Evolutionary conservation across 2,329 filamentous ascomycete species (phyloP), one percentile per base, ranked within the genome.

Genomic region (Diplodia mutila): DNA sequence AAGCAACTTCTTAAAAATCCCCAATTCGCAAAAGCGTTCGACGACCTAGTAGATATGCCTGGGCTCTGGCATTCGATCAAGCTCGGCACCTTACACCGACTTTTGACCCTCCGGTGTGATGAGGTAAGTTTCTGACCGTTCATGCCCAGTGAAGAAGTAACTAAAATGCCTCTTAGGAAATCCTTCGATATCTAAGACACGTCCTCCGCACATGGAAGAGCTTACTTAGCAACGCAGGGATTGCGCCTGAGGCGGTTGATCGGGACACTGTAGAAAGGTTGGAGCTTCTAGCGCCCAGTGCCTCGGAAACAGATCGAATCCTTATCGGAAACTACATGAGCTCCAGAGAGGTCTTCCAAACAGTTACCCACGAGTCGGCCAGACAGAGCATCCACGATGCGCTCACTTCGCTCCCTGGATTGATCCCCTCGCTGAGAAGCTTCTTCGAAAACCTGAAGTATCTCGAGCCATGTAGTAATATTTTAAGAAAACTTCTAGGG

Each of bases 371-470:
- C n/a, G n/a, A n/a, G n/a, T n/a, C n/a, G n/a, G n/a, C n/a, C n/a
- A n/a, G n/a, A n/a, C n/a, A n/a, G n/a, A n/a, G n/a, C n/a, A n/a
- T n/a, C n/a, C n/a, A n/a, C n/a, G n/a, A n/a, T n/a, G n/a, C n/a
- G n/a, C n/a, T n/a, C n/a, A n/a, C n/a, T n/a, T n/a, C n/a, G n/a
- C 27, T 66, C 1, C 61, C 52, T 18, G 64, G 67, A n/a, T 37
- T 72, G 14, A 71, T 72, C 18, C 70, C 70, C 14, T 70, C 68
- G 0, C 51, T 72, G 4, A 65, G 66, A 39, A 67, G 67, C 3
- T 71, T 72, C 49, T 72, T 72, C 32, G 66, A 72, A 42, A 71
- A 71, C 23, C 67, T 70, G n/a, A 71, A 70, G n/a, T 72, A 70
- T 61, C 63, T 72, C 6, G 69, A 72, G 51, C 70, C 70, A 6